phyloP scores from a whole-genome alignment of 768 basidiomycete species.

The Pulveroboletus sp. region DNA sequence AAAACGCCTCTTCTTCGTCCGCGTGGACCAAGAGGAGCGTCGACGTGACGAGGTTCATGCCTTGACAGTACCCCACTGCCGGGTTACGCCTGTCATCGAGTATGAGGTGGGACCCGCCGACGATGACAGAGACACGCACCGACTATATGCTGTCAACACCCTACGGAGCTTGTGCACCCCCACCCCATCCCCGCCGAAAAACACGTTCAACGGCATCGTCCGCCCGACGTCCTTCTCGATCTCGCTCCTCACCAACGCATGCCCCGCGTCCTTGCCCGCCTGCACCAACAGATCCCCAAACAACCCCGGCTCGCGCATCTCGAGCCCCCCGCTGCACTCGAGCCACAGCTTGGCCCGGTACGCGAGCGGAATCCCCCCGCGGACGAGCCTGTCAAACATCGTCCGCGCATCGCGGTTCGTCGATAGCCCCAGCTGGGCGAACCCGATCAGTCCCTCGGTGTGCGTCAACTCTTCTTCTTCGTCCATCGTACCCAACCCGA shows the following conservation, averaged over 20 bases:
- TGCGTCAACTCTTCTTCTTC: constrained; percentile 76
- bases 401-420: constrained; percentile 66
- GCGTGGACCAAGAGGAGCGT: constrained; percentile 90
- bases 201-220: constrained; percentile 92
- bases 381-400: constrained; percentile 76
- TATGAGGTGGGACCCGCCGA: not conserved
- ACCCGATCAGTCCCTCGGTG: constrained; percentile 82
- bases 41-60: constrained; percentile 94
- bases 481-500: constrained; percentile 59
- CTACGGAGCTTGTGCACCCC: constrained; percentile 90
- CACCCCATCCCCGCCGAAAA: constrained; percentile 95
- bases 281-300: constrained; percentile 80
- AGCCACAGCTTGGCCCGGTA: constrained; percentile 89
- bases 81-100: constrained; percentile 69
- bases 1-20: constrained; percentile 96
- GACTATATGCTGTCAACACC: constrained; percentile 88
- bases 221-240: constrained; percentile 95
- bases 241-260: constrained; percentile 58
- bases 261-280: constrained; percentile 38
- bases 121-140: constrained; percentile 52
- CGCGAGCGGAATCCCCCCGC: constrained; percentile 81
- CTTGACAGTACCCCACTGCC: constrained; percentile 89
- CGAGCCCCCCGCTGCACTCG: constrained; percentile 91
- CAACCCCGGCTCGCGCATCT: constrained; percentile 87
- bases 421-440: constrained; percentile 81